Evolutionary conservation across 441 rosid species (phyloP).

Genomic region (Viola pubescens): DNA sequence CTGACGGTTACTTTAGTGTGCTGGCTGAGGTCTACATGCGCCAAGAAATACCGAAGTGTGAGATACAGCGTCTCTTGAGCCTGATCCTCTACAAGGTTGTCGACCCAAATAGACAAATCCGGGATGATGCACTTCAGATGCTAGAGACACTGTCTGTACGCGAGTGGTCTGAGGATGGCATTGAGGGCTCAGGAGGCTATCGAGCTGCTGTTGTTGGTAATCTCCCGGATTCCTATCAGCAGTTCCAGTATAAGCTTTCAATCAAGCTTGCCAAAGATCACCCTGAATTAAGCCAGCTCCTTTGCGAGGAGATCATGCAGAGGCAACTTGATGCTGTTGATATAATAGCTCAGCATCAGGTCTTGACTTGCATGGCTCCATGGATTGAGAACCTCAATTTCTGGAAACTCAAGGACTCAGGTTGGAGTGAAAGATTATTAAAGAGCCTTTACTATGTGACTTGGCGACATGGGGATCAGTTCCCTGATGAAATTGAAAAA

Average conservation of each 20-base stretch:
- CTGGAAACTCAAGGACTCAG: constrained; percentile 98
- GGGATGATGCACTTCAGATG: constrained; percentile 99
- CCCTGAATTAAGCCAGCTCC: constrained; percentile 92
- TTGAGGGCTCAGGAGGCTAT: constrained; percentile 85
- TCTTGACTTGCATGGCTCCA: constrained; percentile 98
- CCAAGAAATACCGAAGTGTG: constrained; percentile 96
- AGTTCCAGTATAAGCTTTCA: constrained; percentile 95
- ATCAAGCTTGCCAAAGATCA: constrained; percentile 98
- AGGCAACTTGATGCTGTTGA: constrained; percentile 99
- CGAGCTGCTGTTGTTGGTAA: constrained; percentile 99
- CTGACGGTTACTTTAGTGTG: constrained; percentile 97
- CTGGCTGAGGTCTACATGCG: constrained; percentile 99
- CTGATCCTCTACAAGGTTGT: constrained; percentile 98
- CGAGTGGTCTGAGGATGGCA: constrained; percentile 95
- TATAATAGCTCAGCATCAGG: constrained; percentile 99
- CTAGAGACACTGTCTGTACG: constrained; percentile 97
- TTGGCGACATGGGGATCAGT: constrained; percentile 98
- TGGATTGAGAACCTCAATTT: constrained; percentile 99
- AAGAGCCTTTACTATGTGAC: constrained; percentile 98
- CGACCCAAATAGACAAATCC: constrained; percentile 95
- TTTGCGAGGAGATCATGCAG: constrained; percentile 99
- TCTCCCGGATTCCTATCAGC: constrained; percentile 98
- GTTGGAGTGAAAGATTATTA: constrained; percentile 93
- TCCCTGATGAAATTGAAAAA: constrained; percentile 98
- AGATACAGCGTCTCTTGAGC: constrained; percentile 92